Conservation (phyloP, 805 yeast species). For the Starmerella asiatica region DNA sequence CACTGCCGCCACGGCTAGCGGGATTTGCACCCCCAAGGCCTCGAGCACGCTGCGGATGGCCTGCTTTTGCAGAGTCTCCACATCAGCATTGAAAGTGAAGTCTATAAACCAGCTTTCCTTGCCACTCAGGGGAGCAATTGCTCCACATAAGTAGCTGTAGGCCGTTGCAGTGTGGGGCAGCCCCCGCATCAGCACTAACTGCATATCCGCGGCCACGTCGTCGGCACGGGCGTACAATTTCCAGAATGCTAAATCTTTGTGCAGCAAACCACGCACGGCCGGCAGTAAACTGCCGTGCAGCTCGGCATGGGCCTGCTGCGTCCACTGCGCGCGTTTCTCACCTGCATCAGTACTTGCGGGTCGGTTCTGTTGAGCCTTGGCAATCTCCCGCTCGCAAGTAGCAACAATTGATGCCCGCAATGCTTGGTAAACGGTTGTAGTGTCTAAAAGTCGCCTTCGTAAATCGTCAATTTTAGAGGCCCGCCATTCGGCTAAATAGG, state of each 20-base stretch:
- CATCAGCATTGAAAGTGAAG: constrained; percentile 1
- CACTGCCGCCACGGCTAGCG: constrained; percentile 23
- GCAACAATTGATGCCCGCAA: constrained; percentile 20
- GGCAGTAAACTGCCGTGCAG: constrained; percentile 26
- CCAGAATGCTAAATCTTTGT: constrained; percentile 26
- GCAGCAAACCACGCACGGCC: constrained; percentile 18
- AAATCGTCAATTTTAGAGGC: constrained; percentile 20
- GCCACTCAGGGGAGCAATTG: constrained; percentile 15
- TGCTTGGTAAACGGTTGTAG: constrained; percentile 9
- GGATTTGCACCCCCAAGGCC: constrained; percentile 27
- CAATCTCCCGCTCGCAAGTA: constrained; percentile 24
- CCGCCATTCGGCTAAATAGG: constrained; percentile 17
- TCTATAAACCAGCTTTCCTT: too few relatives aligned
- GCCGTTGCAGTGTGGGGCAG: constrained; percentile 23
- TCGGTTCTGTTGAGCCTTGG: constrained; percentile 1
- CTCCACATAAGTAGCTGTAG: constrained; percentile 26
- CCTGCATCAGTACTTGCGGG: constrained; percentile 10
- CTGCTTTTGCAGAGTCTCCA: constrained; percentile 21
- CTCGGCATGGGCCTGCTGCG: constrained; percentile 29
- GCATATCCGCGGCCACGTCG: constrained; percentile 25
- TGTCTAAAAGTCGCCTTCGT: constrained; percentile 15
- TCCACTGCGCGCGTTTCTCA: constrained; percentile 24
- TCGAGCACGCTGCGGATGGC: constrained; percentile 24
- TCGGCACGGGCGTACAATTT: constrained; percentile 28
- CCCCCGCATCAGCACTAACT: constrained; percentile 15